These are phyloP conservation scores for Penicillium angulare DNA, from an alignment of 495 filamentous ascomycete genomes.

Conservation along the genomic window DNA sequence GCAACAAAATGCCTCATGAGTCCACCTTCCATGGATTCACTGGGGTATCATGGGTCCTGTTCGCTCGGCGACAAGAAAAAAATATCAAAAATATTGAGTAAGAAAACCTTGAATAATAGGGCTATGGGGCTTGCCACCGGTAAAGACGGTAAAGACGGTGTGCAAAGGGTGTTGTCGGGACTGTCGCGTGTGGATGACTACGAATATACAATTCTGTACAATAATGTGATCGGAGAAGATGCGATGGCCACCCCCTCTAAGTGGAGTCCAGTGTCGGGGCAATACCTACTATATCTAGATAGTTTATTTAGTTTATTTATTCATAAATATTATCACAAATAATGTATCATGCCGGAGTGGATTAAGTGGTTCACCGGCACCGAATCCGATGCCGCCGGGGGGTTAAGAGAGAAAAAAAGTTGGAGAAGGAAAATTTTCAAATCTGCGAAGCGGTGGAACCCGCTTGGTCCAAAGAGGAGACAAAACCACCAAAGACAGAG, in stretches of 20 bases:
- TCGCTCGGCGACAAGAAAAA: neutral
- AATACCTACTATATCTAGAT: neutral
- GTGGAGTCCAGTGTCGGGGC: neutral
- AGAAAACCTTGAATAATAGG: neutral
- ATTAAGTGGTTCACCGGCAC: slow-evolving; percentile 11
- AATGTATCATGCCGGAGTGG: neutral
- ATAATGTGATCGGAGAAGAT: neutral
- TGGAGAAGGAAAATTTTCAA: neutral
- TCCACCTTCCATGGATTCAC: neutral
- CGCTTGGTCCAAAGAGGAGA: neutral
- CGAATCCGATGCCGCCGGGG: slow-evolving; percentile 10
- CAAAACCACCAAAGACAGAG: neutral
- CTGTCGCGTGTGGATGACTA: neutral
- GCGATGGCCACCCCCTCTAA: neutral
- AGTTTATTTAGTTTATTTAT: slow-evolving; percentile 1
- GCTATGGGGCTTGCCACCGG: neutral
- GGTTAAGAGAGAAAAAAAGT: neutral
- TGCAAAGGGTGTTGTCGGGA: neutral
- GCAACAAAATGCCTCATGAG: slow-evolving; percentile 28
- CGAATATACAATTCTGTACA: too few species aligned
- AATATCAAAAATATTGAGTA: neutral
- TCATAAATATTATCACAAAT: neutral
- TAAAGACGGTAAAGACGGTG: slow-evolving; percentile 1
- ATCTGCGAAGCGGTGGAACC: neutral
- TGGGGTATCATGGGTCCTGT: neutral